Evolutionary conservation across 2,329 filamentous ascomycete genomes (phyloP).

Genomic region (Scorias spongiosa): DNA sequence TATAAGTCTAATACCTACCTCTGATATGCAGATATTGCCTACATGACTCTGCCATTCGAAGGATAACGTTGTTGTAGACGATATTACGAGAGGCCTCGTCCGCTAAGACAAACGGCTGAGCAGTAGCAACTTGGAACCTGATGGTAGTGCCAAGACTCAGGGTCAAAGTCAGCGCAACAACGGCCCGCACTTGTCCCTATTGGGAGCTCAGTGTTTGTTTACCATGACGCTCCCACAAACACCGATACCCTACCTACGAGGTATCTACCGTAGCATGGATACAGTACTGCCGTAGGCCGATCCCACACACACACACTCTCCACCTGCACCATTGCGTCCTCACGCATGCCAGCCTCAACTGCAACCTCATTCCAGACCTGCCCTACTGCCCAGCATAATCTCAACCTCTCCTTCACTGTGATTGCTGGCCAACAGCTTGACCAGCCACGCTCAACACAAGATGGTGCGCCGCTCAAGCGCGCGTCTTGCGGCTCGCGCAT

Average conservation of each 20-base stretch:
- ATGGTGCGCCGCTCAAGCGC: conserved; percentile 22
- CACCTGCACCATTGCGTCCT: not conserved
- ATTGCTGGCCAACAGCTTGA: not conserved
- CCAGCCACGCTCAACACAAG: not conserved
- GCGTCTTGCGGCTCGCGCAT: conserved; percentile 16
- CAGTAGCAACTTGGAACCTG: too few species aligned
- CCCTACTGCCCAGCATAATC: not conserved
- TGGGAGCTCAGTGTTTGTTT: not conserved
- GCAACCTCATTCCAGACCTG: not conserved
- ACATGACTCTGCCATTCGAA: too few species aligned
- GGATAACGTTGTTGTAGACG: too few species aligned
- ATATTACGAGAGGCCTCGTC: too few species aligned
- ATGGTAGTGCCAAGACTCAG: too few species aligned
- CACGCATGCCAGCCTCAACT: not conserved
- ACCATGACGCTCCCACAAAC: not conserved
- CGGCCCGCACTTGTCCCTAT: too few species aligned
- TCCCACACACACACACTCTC: not conserved
- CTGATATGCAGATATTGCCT: too few species aligned
- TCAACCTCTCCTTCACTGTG: not conserved
- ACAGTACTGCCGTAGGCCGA: not conserved
- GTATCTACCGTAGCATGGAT: not conserved
- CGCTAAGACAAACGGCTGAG: too few species aligned
- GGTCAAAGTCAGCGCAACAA: too few species aligned
- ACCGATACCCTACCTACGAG: not conserved
- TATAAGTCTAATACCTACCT: too few species aligned